Evolutionary conservation across 2,329 filamentous ascomycete genomes (phyloP).

Genomic region (Trichoderma sp.): DNA sequence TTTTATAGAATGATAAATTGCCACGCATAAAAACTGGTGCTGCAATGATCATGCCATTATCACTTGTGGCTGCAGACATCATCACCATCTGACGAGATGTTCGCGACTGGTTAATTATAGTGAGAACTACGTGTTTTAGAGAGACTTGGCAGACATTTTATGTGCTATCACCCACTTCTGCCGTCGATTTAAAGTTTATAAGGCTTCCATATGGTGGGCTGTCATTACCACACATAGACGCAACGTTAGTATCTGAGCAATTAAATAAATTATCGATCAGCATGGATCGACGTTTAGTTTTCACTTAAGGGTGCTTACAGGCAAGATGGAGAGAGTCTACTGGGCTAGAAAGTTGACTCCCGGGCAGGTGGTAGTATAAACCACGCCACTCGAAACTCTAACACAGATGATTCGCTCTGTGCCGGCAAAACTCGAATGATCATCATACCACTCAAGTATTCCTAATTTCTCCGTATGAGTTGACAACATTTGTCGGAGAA

Average conservation of each 20-base stretch:
- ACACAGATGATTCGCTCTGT: background rate
- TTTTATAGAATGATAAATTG: background rate
- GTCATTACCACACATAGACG: background rate
- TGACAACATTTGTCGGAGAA: too few species aligned
- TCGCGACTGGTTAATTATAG: background rate
- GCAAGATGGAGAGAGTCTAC: background rate
- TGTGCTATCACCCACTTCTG: background rate
- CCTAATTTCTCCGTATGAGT: background rate
- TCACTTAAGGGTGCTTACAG: background rate
- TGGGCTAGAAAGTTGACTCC: background rate
- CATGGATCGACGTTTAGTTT: background rate
- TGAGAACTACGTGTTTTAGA: background rate
- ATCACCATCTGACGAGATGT: background rate
- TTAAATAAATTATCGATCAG: background rate
- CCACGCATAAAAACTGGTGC: background rate
- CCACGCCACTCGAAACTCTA: slow-evolving; percentile 3
- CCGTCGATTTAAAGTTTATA: background rate
- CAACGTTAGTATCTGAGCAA: background rate
- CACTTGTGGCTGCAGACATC: background rate
- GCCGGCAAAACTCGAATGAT: background rate
- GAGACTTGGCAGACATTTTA: background rate
- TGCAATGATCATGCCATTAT: slow-evolving; percentile 6
- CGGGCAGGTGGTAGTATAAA: background rate
- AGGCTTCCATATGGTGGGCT: background rate
- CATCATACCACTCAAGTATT: background rate